Conservation (phyloP, 2,329 filamentous ascomycete species). For the Hypomyces perniciosus region DNA sequence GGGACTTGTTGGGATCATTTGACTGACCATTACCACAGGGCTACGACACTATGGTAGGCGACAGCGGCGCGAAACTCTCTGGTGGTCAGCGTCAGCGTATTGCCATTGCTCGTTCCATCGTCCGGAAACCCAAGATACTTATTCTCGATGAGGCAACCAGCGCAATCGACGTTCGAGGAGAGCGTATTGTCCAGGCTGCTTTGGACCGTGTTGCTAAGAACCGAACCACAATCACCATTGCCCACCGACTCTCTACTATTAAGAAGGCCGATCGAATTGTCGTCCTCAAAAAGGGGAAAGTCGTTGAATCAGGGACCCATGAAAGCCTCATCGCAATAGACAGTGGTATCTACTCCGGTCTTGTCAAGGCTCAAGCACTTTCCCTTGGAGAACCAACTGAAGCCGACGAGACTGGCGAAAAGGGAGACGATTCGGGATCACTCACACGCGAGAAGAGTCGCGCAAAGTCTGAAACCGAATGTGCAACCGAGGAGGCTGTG, state of each 20-base stretch:
- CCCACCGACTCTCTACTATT: conserved; percentile 69
- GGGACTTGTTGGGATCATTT: conserved; percentile 5
- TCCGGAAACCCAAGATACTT: conserved; percentile 64
- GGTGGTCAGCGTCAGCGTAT: conserved; percentile 84
- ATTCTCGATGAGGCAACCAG: conserved; percentile 75
- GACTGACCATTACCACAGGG: conserved; percentile 35
- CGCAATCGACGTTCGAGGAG: conserved; percentile 51
- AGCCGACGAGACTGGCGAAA: conserved; percentile 28
- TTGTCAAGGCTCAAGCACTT: conserved; percentile 60
- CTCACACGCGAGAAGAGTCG: conserved; percentile 42
- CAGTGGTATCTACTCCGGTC: conserved; percentile 58
- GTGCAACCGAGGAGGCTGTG: conserved; percentile 18
- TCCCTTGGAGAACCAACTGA: conserved; percentile 45
- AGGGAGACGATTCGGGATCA: conserved; percentile 29
- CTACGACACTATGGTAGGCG: conserved; percentile 70
- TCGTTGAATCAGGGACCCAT: conserved; percentile 71
- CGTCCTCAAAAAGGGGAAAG: conserved; percentile 64
- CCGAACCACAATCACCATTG: conserved; percentile 67
- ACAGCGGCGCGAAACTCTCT: conserved; percentile 70
- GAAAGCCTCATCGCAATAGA: conserved; percentile 58
- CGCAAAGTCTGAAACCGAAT: conserved; percentile 29
- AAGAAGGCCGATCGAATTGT: conserved; percentile 73
- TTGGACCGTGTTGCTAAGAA: conserved; percentile 55
- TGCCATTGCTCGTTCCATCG: conserved; percentile 69
- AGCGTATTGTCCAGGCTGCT: conserved; percentile 58